Evolutionary conservation across 108 stramenopile genomes (phyloP).

Genomic region (Fistulifera solaris): DNA sequence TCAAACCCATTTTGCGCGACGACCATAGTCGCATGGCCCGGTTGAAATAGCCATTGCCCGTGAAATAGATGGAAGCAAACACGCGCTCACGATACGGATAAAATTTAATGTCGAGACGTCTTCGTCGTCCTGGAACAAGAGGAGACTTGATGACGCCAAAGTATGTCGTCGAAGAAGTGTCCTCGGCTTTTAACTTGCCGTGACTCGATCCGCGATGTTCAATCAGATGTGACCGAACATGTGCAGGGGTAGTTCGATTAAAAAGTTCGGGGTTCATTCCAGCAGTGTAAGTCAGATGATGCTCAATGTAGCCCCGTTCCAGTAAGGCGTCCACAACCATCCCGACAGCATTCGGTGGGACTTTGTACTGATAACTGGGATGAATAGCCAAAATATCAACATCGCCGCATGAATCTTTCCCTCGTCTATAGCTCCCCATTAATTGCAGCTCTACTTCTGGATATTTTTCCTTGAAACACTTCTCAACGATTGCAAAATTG

Average conservation of each 20-base stretch:
- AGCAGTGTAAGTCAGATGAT: slow-evolving; percentile 29
- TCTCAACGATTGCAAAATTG: slow-evolving; percentile 24
- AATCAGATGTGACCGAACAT: neutral
- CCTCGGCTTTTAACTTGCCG: slow-evolving; percentile 2
- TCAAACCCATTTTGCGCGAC: slow-evolving; percentile 12
- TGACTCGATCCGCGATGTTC: neutral
- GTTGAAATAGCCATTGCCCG: slow-evolving; percentile 54
- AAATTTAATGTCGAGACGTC: slow-evolving; percentile 51
- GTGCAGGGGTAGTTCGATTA: neutral
- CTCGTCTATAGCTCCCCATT: slow-evolving; percentile 50
- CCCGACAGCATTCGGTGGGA: slow-evolving; percentile 25
- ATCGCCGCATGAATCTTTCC: slow-evolving; percentile 34
- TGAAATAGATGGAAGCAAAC: slow-evolving; percentile 51
- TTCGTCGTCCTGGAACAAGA: slow-evolving; percentile 4
- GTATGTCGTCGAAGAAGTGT: slow-evolving; percentile 11
- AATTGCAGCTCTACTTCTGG: slow-evolving; percentile 24
- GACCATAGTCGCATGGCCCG: slow-evolving; percentile 49
- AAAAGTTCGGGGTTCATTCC: slow-evolving; percentile 17
- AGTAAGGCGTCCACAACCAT: slow-evolving; percentile 29
- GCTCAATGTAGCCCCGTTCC: slow-evolving; percentile 27
- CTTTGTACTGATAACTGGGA: slow-evolving; percentile 12
- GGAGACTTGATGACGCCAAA: slow-evolving; percentile 46
- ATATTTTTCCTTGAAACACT: slow-evolving; percentile 10
- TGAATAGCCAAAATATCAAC: slow-evolving; percentile 40
- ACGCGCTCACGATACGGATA: slow-evolving; percentile 39